Evolutionary conservation across 345 rosid species (phyloP).

Genomic region (Rhodomyrtus tomentosa): DNA sequence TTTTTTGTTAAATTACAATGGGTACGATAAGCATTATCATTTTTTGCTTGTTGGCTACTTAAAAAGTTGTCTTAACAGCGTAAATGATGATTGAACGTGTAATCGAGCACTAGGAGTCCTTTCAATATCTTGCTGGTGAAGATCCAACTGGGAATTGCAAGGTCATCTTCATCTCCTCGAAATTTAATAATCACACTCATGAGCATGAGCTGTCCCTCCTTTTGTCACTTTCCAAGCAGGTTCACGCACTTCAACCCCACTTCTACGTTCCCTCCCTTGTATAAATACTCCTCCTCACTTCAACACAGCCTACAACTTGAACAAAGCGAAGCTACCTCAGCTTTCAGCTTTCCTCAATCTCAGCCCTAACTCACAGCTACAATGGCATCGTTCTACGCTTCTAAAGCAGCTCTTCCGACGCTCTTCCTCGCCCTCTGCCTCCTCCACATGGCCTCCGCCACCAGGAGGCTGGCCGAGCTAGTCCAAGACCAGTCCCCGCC

Average conservation of each 20-base stretch:
- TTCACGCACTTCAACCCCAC: too few species aligned
- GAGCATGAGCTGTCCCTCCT: not conserved
- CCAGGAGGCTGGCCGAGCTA: constrained; percentile 15
- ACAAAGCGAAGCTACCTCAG: not conserved
- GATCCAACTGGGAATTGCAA: not conserved
- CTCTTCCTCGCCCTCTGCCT: constrained; percentile 1
- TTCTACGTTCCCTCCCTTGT: too few species aligned
- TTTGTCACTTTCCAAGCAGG: not conserved
- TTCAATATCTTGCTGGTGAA: not conserved
- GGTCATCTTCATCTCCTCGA: not conserved
- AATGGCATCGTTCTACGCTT: not conserved
- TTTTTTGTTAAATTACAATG: not conserved
- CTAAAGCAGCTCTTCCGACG: not conserved
- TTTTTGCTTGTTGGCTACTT: not conserved
- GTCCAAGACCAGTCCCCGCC: constrained; percentile 19
- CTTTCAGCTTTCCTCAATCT: not conserved
- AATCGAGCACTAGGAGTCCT: not conserved
- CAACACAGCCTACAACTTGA: not conserved
- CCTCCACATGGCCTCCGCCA: constrained; percentile 8
- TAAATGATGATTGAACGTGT: not conserved
- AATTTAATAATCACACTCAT: not conserved
- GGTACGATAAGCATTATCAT: not conserved
- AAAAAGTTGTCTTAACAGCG: not conserved
- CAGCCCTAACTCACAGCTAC: not conserved
- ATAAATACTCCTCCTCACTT: not conserved